Evolutionary conservation across 192 early-diverging fungal species (phyloP).

Genomic region (Oehlia diaphana): DNA sequence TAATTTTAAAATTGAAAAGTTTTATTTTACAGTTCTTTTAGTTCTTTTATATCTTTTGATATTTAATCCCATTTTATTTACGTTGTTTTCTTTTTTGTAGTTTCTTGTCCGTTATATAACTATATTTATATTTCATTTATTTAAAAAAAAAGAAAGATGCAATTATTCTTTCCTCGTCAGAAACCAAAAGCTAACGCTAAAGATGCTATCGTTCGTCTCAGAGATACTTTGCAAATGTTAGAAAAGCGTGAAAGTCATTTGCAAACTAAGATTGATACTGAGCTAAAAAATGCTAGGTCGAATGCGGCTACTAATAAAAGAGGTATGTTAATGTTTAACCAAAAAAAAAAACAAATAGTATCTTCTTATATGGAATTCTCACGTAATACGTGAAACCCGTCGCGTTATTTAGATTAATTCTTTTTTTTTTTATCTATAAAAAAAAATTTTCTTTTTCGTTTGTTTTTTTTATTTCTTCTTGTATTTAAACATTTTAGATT

Average conservation of each 20-base stretch:
- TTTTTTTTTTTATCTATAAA: too few species aligned
- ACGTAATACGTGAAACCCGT: background rate
- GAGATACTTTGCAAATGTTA: slow-evolving; percentile 90
- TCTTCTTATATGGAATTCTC: too few species aligned
- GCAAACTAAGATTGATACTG: slow-evolving; percentile 82
- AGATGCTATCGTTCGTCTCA: slow-evolving; percentile 91
- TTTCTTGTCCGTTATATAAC: background rate
- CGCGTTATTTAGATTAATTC: too few species aligned
- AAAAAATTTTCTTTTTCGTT: too few species aligned
- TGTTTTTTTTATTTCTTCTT: too few species aligned
- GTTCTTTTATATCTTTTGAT: too few species aligned
- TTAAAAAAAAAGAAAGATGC: slow-evolving; percentile 48
- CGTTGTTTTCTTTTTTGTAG: too few species aligned
- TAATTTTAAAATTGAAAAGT: too few species aligned
- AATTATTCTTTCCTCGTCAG: slow-evolving; percentile 66
- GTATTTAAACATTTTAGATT: too few species aligned
- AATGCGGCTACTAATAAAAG: slow-evolving; percentile 94
- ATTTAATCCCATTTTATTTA: too few species aligned
- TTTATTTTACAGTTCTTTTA: too few species aligned
- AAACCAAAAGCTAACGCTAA: slow-evolving; percentile 78
- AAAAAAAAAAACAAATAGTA: too few species aligned
- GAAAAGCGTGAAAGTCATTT: slow-evolving; percentile 92
- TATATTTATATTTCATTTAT: background rate
- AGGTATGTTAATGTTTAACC: slow-evolving; percentile 53
- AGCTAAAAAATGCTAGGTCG: slow-evolving; percentile 80